Percentiles rank a stretch among this genome's conserved stretches.
Evolutionary conservation across 2,329 filamentous ascomycete species (phyloP).

Genomic region (Botryosphaeria dothidea): DNA sequence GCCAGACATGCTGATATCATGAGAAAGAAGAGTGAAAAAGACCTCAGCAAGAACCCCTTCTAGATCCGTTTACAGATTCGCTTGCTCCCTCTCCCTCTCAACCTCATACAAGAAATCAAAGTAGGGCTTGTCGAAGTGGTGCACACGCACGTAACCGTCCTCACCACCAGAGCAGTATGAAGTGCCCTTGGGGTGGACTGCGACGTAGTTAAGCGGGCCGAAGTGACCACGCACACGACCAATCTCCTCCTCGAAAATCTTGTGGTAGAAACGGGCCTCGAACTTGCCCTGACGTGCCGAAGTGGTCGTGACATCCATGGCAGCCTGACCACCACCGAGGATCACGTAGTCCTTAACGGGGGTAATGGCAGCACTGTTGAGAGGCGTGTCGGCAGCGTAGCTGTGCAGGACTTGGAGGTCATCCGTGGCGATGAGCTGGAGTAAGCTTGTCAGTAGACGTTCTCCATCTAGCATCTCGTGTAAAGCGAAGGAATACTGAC

Average conservation of each 20-base stretch:
- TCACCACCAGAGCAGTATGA: slow-evolving; percentile 95
- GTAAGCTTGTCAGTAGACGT: not conserved
- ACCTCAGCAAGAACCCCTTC: slow-evolving; percentile 15
- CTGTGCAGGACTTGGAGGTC: slow-evolving; percentile 93
- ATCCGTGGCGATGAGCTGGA: slow-evolving; percentile 74
- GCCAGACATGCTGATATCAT: slow-evolving; percentile 21
- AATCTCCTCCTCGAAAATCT: slow-evolving; percentile 98
- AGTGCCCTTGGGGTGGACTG: slow-evolving; percentile 86
- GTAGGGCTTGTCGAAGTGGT: slow-evolving; percentile 98
- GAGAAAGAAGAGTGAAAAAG: slow-evolving; percentile 17
- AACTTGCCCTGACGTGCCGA: slow-evolving; percentile 96
- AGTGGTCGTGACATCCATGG: slow-evolving; percentile 98
- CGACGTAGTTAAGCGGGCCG: slow-evolving; percentile 93
- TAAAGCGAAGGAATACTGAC: slow-evolving; percentile 44
- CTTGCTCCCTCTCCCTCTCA: slow-evolving; percentile 72
- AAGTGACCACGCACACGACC: slow-evolving; percentile 97
- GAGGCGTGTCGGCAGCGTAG: slow-evolving; percentile 86
- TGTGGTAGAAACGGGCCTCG: slow-evolving; percentile 99
- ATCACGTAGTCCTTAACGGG: slow-evolving; percentile 98
- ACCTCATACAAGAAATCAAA: slow-evolving; percentile 99
- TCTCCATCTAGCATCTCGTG: slow-evolving; percentile 10
- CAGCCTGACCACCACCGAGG: slow-evolving; percentile 94
- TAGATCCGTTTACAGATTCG: slow-evolving; percentile 32
- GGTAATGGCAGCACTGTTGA: slow-evolving; percentile 94
- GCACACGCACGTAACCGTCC: slow-evolving; percentile 96